A percentile compares a stretch with the other conserved stretches of the same genome.
These are phyloP conservation scores for Leccinum boreale DNA, from an alignment of 768 basidiomycete species.

Conservation along the genomic window DNA sequence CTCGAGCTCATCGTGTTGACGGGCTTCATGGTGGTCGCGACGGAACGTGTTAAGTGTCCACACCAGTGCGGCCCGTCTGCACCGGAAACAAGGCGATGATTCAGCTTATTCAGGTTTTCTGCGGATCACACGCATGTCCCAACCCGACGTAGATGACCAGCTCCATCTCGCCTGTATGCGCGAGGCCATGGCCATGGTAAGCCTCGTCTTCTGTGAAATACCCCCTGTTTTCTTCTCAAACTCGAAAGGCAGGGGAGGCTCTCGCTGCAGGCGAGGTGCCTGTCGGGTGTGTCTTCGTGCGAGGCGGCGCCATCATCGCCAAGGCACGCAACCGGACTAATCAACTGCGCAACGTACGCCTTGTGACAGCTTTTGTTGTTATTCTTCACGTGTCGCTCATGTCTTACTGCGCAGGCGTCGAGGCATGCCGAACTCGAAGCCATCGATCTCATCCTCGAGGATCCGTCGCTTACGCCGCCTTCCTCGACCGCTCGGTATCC, in stretches of 20 bases:
- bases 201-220: slow-evolving; percentile 1
- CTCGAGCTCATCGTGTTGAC: slow-evolving; percentile 3
- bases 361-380: not conserved
- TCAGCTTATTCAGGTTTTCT: not conserved
- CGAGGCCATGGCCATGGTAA: slow-evolving; percentile 79
- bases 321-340: slow-evolving; percentile 92
- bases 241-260: slow-evolving; percentile 76
- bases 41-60: slow-evolving; percentile 1
- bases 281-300: slow-evolving; percentile 94
- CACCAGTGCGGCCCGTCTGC: not conserved
- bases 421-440: slow-evolving; percentile 97
- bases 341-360: slow-evolving; percentile 80
- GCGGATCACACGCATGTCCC: not conserved
- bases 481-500: slow-evolving; percentile 46
- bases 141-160: not conserved
- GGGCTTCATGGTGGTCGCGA: slow-evolving; percentile 14
- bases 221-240: slow-evolving; percentile 4
- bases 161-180: slow-evolving; percentile 70
- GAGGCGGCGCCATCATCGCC: slow-evolving; percentile 74
- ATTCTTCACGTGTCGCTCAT: not conserved
- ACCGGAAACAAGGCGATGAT: slow-evolving; percentile 6
- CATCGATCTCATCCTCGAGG: slow-evolving; percentile 80
- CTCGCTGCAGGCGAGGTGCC: slow-evolving; percentile 85
- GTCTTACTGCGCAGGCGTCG: slow-evolving; percentile 62
- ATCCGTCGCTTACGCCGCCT: slow-evolving; percentile 53